These are phyloP conservation scores for Neonothopanus nambi DNA, from an alignment of 1,284 basidiomycete genomes.

Conservation along the genomic window DNA sequence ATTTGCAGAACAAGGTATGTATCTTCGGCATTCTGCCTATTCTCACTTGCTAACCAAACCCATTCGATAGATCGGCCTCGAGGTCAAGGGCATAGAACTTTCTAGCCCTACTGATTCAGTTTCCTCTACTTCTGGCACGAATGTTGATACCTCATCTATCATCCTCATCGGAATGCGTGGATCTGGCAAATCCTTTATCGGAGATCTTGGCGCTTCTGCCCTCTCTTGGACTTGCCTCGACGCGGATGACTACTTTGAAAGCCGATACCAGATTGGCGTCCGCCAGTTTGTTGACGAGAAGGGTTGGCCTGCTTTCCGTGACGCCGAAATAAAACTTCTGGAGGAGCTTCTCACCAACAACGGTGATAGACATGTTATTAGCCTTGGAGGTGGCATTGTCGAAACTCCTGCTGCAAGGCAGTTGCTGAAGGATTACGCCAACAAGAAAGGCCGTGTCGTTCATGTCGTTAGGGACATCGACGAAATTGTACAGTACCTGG, in stretches of 20 bases:
- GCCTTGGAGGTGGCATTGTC: constrained; percentile 25
- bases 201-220: constrained; percentile 69
- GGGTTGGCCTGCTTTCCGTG: constrained; percentile 24
- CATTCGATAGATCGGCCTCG: constrained; percentile 77
- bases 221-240: constrained; percentile 28
- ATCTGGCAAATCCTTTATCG: constrained; percentile 92
- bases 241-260: constrained; percentile 26
- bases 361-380: constrained; percentile 25
- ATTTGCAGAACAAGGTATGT: constrained; percentile 86
- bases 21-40: not conserved
- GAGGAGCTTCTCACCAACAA: constrained; percentile 21
- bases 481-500: constrained; percentile 22
- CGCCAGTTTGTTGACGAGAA: constrained; percentile 19
- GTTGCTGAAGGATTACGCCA: constrained; percentile 22
- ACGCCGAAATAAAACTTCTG: constrained; percentile 24
- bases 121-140: constrained; percentile 1
- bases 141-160: constrained; percentile 57
- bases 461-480: constrained; percentile 28
- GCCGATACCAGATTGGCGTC: constrained; percentile 19
- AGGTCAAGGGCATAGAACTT: constrained; percentile 84
- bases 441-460: constrained; percentile 25
- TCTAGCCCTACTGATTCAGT: constrained; percentile 42
- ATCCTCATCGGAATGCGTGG: constrained; percentile 96
- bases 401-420: constrained; percentile 23
- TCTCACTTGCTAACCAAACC: constrained; percentile 9